phyloP scores from a whole-genome alignment of 768 basidiomycete species.

The Arthromyces matolae region DNA sequence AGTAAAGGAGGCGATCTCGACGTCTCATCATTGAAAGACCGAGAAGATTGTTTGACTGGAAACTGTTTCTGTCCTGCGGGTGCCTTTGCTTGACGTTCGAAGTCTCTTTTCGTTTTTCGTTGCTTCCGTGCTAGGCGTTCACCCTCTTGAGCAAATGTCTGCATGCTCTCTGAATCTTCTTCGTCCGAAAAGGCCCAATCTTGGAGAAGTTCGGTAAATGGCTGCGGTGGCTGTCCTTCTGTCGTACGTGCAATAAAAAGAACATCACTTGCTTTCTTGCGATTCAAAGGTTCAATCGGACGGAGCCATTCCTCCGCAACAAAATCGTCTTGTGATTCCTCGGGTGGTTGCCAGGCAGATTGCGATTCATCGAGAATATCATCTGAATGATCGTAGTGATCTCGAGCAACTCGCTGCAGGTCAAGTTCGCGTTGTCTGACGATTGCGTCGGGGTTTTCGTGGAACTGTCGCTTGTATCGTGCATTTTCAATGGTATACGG shows the following conservation, averaged over 20 bases:
- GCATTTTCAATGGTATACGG: constrained; percentile 59
- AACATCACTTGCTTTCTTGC: not conserved
- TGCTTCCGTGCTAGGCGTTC: constrained; percentile 18
- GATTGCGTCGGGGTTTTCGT: constrained; percentile 62
- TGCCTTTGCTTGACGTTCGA: constrained; percentile 3
- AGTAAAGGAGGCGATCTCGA: not conserved
- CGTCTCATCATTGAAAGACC: not conserved
- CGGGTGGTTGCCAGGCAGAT: constrained; percentile 18
- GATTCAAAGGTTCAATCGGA: not conserved
- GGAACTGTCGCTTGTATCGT: constrained; percentile 49
- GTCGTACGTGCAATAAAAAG: not conserved
- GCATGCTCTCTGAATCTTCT: constrained; percentile 30
- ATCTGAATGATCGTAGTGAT: constrained; percentile 24
- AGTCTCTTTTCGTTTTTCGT: not conserved
- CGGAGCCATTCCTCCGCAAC: constrained; percentile 6
- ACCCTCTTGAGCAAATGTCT: constrained; percentile 29
- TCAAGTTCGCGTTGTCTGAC: constrained; percentile 46
- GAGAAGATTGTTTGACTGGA: constrained; percentile 12
- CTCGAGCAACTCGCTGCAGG: constrained; percentile 23
- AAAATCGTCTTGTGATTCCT: constrained; percentile 19
- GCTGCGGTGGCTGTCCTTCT: constrained; percentile 13
- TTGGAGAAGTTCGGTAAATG: constrained; percentile 35
- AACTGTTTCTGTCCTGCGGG: constrained; percentile 19
- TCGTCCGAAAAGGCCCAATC: constrained; percentile 40
- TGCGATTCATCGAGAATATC: constrained; percentile 30